Evolutionary conservation across 768 basidiomycete genomes (phyloP), one percentile per base, ranked within the genome.

Genomic region (Hygrocybe coccinea): DNA sequence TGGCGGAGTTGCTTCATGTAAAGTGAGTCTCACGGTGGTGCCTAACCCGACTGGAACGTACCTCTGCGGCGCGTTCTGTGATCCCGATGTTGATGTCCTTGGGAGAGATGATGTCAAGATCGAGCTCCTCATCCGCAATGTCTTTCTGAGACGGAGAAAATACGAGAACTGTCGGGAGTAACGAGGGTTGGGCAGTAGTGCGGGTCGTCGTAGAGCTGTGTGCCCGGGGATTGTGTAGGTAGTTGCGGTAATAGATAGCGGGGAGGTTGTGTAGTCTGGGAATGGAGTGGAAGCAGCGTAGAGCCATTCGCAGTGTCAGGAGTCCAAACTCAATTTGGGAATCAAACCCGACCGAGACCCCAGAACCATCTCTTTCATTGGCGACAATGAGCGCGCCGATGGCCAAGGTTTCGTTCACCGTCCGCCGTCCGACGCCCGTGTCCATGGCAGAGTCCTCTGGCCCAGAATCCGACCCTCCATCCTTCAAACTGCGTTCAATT

Each of bases 321-420:
- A 8, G 29, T 29, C 29, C 29, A 8, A 29, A 4, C 29, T 29
- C 8, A 8, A 29, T 29, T 29, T 29, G 29, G 29, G 3, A 29
- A 29, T 29, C 29, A 29, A 3, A 29, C 29, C 29, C 29, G 29
- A 29, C 29, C 8, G 29, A 29, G 29, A 29, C 29, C 29, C 29
- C 29, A 29, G 29, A 29, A 29, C 29, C 29, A 29, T 29, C 29
- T 8, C 29, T 29, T 3, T 8, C 29, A 4, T 29, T 29, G 39
- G 24, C 57, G 25, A 59, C 60, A 24, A 65, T 65, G 65, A 36
- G 61, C 24, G 55, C 57, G 41, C 34, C 61, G 11, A n/a, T n/a
- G n/a, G n/a, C n/a, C n/a, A 80, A 83, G 60, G 79, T 94, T 38
- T 94, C 92, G 1, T 95, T 95, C 70, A 93, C 87, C 1, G 78